Conservation (phyloP, 352 stramenopile genomes). For the Paralagenidium karlingii region DNA sequence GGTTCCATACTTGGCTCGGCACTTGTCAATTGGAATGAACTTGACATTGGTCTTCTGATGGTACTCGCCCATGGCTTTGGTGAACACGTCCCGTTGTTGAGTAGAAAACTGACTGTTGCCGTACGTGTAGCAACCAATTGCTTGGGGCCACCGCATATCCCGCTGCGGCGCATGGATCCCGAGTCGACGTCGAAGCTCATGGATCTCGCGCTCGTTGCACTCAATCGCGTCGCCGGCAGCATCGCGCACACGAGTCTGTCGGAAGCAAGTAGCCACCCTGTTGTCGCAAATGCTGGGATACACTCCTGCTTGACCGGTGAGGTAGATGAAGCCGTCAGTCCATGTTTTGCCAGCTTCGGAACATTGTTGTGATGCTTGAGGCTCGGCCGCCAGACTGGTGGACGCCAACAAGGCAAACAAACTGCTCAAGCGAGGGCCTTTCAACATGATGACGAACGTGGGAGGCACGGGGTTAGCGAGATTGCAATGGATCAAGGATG, state of each 20-base stretch:
- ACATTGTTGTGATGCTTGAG: too few species aligned
- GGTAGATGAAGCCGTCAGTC: slow-evolving; percentile 1
- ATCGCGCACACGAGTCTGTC: slow-evolving; percentile 1
- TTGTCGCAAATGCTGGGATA: slow-evolving; percentile 1
- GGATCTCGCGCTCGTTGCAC: background rate
- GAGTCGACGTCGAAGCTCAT: background rate
- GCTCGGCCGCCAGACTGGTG: too few species aligned
- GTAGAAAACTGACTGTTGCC: slow-evolving; percentile 4
- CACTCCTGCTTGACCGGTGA: background rate
- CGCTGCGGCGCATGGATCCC: background rate
- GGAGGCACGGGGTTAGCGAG: too few species aligned
- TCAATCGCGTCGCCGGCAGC: background rate
- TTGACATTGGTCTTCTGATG: slow-evolving; percentile 3
- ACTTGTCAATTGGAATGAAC: slow-evolving; percentile 4
- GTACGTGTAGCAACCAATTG: slow-evolving; percentile 5
- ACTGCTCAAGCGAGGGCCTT: too few species aligned
- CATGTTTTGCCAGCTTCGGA: too few species aligned
- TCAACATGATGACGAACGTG: too few species aligned
- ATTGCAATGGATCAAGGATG: too few species aligned
- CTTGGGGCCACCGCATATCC: slow-evolving; percentile 4
- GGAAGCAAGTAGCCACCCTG: background rate
- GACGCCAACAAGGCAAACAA: too few species aligned
- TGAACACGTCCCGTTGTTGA: background rate
- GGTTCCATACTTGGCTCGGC: background rate
- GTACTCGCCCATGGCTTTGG: slow-evolving; percentile 4